These are phyloP conservation scores for Boletales sp. DNA, from an alignment of 768 basidiomycete species.

Conservation along the genomic window DNA sequence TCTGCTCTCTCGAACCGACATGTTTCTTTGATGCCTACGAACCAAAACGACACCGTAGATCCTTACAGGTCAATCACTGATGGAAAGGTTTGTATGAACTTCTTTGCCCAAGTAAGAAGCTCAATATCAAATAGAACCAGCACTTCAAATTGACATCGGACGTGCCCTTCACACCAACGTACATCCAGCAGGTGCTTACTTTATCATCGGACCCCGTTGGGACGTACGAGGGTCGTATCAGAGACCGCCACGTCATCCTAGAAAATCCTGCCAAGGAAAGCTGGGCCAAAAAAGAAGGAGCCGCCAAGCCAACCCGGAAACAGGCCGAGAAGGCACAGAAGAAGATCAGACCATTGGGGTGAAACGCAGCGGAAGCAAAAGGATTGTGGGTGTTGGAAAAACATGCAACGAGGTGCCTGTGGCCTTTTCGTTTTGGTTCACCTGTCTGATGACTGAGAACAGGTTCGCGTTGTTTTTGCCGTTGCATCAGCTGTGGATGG, in stretches of 20 bases:
- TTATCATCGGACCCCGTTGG: conserved; percentile 51
- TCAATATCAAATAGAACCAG: conserved; percentile 23
- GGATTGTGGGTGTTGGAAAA: conserved; percentile 65
- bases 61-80: conserved; percentile 23
- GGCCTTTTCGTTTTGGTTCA: neutral
- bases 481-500: conserved; percentile 80
- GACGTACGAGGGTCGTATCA: conserved; percentile 65
- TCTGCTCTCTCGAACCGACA: neutral
- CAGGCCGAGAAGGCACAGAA: conserved; percentile 44
- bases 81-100: conserved; percentile 10
- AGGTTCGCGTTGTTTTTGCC: conserved; percentile 75
- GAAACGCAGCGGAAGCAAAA: conserved; percentile 50
- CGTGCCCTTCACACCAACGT: conserved; percentile 59
- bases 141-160: conserved; percentile 36
- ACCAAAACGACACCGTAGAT: conserved; percentile 13
- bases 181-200: conserved; percentile 54
- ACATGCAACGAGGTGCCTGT: conserved; percentile 52
- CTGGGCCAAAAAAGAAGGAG: conserved; percentile 46
- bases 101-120: neutral
- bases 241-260: conserved; percentile 61
- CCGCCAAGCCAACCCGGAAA: conserved; percentile 45
- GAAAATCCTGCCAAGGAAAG: conserved; percentile 66
- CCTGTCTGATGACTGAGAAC: neutral
- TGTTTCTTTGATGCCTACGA: conserved; percentile 7
- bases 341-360: conserved; percentile 45